Base-by-base conservation (phyloP, 2,329 filamentous ascomycete genomes). In the Ophiostoma ulmi region DNA sequence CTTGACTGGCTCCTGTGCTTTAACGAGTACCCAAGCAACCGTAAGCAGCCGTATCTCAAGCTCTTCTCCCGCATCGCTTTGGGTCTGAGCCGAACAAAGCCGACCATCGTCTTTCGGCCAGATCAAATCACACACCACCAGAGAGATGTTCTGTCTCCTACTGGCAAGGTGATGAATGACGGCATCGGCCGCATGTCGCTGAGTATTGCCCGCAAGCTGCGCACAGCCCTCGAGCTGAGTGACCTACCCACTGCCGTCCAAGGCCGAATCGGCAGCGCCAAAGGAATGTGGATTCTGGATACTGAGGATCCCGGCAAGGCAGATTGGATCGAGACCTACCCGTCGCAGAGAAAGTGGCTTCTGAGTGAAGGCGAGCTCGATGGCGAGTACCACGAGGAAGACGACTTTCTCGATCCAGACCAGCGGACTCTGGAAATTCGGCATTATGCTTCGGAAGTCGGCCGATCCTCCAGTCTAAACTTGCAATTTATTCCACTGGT, bases 271-370 rank as follows among this genome's bases (percentile, higher is more conserved):
- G 90, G 87, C 11, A 87, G 89, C 22, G 90, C 90, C 0, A 94
- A 94, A 77, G 92, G 91, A 0, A 82, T 94, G 74, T 94, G 91
- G 91, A 83, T 90, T 66, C 78, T 90, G 5, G 88, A 90, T 73
- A 80, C 82, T 0, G 75, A 80, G 0, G 83, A 85, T 36, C 78
- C 78, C 0, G 79, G 79, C 0, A 79, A 83, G 1, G 76, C 81
- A 0, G 78, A 87, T 20, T 91, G 89, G 90, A 91, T 93, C 61
- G 83, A 89, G 70, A 86, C 90, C 0, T 87, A 83, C 70, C 82
- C 81, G 0, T 92, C 89, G 0, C 92, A 94, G 72, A 78, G 83
- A 0, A 94, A 94, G 75, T 93, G 91, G 83, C 72, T 82, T 0
- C 84, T 58, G 14, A 26, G 36, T 11, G 67, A 64, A 10, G 61